Evolutionary conservation across 2,329 filamentous ascomycete species (phyloP), one percentile per base, ranked within the genome.

Genomic region (Eurotiales sp.): DNA sequence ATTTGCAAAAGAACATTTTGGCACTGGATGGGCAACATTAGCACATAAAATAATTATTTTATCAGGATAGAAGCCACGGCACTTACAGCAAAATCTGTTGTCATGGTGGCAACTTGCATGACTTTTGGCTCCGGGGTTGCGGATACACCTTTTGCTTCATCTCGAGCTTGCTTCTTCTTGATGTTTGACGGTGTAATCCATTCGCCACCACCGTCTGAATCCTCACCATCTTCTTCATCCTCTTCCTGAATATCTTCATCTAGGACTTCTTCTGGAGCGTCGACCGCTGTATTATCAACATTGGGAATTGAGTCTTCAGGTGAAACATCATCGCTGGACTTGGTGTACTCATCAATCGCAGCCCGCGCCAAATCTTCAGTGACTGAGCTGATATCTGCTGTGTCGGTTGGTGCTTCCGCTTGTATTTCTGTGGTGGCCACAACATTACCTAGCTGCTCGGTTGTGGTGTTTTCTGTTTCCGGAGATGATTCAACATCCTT

Each of bases 121-220:
- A 82, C 83, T 55, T 81, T 81, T 30, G 81, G 77, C 49, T 82
- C 77, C 1, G 78, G 67, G 53, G 76, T 68, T 44, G 77, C 71
- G 36, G 77, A 71, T 17, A 75, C 68, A 1, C 75, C 69, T 5
- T 72, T 72, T 19, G 74, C 71, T 17, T 77, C 72, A 60, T 92
- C 85, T 65, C 84, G 81, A 53, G 81, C 82, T 73, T 93, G 87
- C 65, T 89, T 86, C 65, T 89, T 87, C 66, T 90, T 88, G 58
- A 99, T 80, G 72, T 97, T 99, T 36, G 86, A 85, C 0, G 92
- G 90, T 0, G 93, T 97, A 67, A 97, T 96, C 92, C 92, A 97
- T 47, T 54, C 52, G 61, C 87, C 89, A 30, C 78, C 79, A 4
- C 77, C 78, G 27, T 74, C 74, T 23, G 61, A 64, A 25, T 59